Percentiles rank a stretch among this genome's conserved stretches.
phyloP scores from a whole-genome alignment of 176 grass and related monocot species.

The Elymus sibiricus region DNA sequence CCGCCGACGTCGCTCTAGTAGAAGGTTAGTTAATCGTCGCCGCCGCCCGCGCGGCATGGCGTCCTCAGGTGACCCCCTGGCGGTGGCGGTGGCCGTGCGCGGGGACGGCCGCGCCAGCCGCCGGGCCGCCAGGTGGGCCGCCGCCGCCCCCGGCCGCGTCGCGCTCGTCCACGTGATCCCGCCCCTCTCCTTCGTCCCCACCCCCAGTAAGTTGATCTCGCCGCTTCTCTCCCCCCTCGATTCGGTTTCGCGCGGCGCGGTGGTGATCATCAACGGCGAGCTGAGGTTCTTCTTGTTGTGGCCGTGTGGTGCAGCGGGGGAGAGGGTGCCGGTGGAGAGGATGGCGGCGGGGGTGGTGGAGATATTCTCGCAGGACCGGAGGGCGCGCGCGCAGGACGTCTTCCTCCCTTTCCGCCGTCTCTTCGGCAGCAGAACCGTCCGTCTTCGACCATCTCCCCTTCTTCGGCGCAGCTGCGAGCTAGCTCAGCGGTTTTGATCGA shows the following conservation, averaged over 20 bases:
- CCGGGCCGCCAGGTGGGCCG: constrained; percentile 69
- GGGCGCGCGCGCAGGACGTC: constrained; percentile 49
- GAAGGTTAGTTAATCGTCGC: neutral
- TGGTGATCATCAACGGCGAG: neutral
- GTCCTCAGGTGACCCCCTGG: neutral
- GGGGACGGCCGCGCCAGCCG: constrained; percentile 52
- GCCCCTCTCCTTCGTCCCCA: constrained; percentile 61
- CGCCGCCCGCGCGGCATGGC: neutral
- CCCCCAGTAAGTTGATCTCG: constrained; percentile 42
- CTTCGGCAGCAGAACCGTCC: constrained; percentile 51
- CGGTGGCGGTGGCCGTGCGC: constrained; percentile 58
- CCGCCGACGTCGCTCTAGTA: neutral
- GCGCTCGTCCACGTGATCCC: constrained; percentile 81
- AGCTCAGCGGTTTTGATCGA: neutral
- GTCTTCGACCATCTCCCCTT: neutral
- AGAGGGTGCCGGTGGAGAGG: constrained; percentile 55
- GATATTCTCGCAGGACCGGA: constrained; percentile 68
- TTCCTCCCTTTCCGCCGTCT: constrained; percentile 58
- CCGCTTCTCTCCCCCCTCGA: neutral
- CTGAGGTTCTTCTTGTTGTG: neutral
- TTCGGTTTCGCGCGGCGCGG: neutral
- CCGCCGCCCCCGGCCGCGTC: constrained; percentile 33
- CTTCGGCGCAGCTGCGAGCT: neutral
- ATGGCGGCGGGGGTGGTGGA: constrained; percentile 55
- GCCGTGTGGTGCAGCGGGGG: constrained; percentile 48